Percentiles rank a stretch among this genome's conserved stretches.
Evolutionary conservation across 2,329 filamentous ascomycete genomes (phyloP).

Genomic region (Trichophaea hybrida): DNA sequence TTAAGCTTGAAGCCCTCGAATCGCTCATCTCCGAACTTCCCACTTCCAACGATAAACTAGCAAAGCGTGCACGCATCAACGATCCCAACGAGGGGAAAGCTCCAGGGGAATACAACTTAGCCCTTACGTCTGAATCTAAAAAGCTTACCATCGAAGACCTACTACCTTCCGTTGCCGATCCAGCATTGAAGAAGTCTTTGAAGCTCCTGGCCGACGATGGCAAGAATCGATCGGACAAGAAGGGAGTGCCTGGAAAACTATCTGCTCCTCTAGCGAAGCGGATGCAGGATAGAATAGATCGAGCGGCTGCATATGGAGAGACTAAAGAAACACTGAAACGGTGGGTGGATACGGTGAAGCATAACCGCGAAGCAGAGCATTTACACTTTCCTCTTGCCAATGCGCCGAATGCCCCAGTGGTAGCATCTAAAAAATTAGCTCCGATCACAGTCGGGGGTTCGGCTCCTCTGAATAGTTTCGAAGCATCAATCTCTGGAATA

Average conservation of each 20-base stretch:
- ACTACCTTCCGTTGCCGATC: slow-evolving; percentile 56
- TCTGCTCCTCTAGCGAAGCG: slow-evolving; percentile 70
- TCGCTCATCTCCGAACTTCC: slow-evolving; percentile 54
- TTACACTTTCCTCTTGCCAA: slow-evolving; percentile 73
- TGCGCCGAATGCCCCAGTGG: slow-evolving; percentile 44
- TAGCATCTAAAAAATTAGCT: slow-evolving; percentile 46
- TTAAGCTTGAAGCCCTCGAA: slow-evolving; percentile 49
- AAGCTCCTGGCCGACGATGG: slow-evolving; percentile 57
- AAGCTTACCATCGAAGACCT: slow-evolving; percentile 67
- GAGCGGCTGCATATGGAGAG: slow-evolving; percentile 71
- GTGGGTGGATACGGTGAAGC: slow-evolving; percentile 91
- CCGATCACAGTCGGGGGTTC: slow-evolving; percentile 45
- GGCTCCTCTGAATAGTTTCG: slow-evolving; percentile 63
- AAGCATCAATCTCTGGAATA: slow-evolving; percentile 73
- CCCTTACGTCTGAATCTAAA: slow-evolving; percentile 44
- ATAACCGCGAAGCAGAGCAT: slow-evolving; percentile 82
- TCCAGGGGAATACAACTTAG: slow-evolving; percentile 47
- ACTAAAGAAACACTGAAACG: slow-evolving; percentile 79
- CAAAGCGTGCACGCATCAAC: slow-evolving; percentile 22
- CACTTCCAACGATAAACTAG: slow-evolving; percentile 29
- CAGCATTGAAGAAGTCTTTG: slow-evolving; percentile 60
- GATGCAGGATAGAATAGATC: slow-evolving; percentile 73
- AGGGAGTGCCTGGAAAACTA: slow-evolving; percentile 53
- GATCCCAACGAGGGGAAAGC: slow-evolving; percentile 31
- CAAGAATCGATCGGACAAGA: slow-evolving; percentile 39